phyloP scores from a whole-genome alignment of 768 basidiomycete species.

The Russula ochroleuca region DNA sequence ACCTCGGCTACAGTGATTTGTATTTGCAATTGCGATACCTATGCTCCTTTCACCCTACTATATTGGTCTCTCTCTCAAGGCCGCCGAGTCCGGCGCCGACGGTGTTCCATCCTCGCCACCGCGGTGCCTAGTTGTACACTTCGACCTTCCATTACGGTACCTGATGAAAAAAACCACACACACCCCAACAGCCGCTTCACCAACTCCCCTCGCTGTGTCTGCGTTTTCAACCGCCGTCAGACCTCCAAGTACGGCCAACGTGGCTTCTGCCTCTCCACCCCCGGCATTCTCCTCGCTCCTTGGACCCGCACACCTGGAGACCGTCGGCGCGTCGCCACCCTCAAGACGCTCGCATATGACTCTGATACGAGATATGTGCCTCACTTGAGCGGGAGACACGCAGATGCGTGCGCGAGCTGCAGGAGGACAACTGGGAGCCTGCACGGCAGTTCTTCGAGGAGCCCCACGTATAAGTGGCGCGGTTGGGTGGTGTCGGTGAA shows the following conservation, averaged over 20 bases:
- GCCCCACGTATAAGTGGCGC: slow-evolving; percentile 44
- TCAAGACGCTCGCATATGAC: slow-evolving; percentile 55
- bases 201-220: slow-evolving; percentile 65
- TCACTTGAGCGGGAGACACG: slow-evolving; percentile 30
- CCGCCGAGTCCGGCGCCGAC: too few species aligned
- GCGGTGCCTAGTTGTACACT: too few species aligned
- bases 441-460: slow-evolving; percentile 62
- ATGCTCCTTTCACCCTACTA: slow-evolving; percentile 85
- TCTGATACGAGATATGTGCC: slow-evolving; percentile 45
- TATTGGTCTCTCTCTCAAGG: slow-evolving; percentile 78
- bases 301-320: slow-evolving; percentile 65
- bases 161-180: too few species aligned
- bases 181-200: slow-evolving; percentile 56
- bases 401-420: slow-evolving; percentile 37
- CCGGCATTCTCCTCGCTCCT: slow-evolving; percentile 70
- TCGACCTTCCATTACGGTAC: not conserved
- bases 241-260: slow-evolving; percentile 70
- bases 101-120: slow-evolving; percentile 44
- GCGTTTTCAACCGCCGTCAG: slow-evolving; percentile 64
- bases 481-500: slow-evolving; percentile 67
- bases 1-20: not conserved
- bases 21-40: slow-evolving; percentile 64
- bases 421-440: slow-evolving; percentile 58
- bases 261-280: slow-evolving; percentile 73
- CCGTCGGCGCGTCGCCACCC: slow-evolving; percentile 52